Base-by-base conservation (phyloP, 495 filamentous ascomycete genomes). In the Choiromyces venosus region DNA sequence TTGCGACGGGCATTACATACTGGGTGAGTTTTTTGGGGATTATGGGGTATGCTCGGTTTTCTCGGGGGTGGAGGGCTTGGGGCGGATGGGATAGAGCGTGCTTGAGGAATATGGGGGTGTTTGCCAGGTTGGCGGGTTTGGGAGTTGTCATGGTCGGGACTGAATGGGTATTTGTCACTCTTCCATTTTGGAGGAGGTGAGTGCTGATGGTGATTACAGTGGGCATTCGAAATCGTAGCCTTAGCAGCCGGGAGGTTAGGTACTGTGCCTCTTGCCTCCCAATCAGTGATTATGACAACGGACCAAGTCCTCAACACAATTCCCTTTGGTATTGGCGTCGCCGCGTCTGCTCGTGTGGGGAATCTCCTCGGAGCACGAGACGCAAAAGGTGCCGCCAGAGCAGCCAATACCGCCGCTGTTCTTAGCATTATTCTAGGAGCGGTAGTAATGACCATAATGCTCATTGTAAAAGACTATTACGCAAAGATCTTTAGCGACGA, bases 181-280 rank as follows among this genome's bases (percentile, higher is more conserved):
- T 40, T 29, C 33, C 66, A n/a, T 18, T 33, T 8, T 4, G 35
- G 37, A 70, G 36, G 37, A 33, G 29, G n/a, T 36, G 38, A 52
- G 29, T 6, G 39, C 39, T 36, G 16, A 42, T 21, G 33, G 14
- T 19, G 4, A 71, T 33, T 79, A 39, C 35, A 81, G 79, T 96
- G 93, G 93, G 93, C 93, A 0, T 96, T 96, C 76, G 93, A 96
- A 83, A 96, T 97, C 71, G 93, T 97, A n/a, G 93, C 93, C 1
- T 85, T 97, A 0, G 93, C 90, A 2, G 94, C 94, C 5, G 94
- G 94, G 14, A 86, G 89, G 12, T 86, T 97, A 0, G 93, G 93
- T 12, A 95, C 91, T 0, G 89, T 95, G 52, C 86, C 93, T 0
- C 86, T 97, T 0, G 94, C 94, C 16, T 90, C 93, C 0, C 94